These are phyloP conservation scores for Chlorella ohadii DNA, from an alignment of 139 green algal genomes.

Conservation along the genomic window DNA sequence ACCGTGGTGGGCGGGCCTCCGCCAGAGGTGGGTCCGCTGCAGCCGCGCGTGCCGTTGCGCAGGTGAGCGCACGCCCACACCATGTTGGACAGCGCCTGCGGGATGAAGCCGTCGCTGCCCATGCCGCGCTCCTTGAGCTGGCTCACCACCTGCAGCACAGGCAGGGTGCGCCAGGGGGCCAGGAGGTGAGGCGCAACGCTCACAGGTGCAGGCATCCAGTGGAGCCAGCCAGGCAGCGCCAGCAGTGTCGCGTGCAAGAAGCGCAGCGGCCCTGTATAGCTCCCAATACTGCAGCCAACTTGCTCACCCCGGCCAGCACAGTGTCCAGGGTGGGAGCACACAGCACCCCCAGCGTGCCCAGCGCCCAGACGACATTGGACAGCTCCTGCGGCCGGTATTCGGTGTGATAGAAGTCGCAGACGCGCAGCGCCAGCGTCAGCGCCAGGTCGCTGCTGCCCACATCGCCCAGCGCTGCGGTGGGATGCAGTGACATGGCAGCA, in stretches of 20 bases:
- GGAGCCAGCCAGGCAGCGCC: no score
- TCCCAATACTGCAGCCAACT: no score
- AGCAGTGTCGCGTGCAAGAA: no score
- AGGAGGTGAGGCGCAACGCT: no score
- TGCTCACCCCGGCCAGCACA: conserved; percentile 26
- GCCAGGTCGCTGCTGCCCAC: not conserved
- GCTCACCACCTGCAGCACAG: no score
- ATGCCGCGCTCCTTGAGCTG: not conserved
- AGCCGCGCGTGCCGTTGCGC: conserved; percentile 32
- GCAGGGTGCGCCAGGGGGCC: no score
- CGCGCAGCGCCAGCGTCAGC: not conserved
- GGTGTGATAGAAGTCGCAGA: not conserved
- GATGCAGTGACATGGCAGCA: not conserved
- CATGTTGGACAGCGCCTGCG: conserved; percentile 60
- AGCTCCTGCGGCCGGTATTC: conserved; percentile 43
- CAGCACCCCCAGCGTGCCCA: conserved; percentile 38
- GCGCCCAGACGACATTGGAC: conserved; percentile 43
- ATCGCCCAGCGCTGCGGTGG: conserved; percentile 23
- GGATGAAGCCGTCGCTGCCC: conserved; percentile 34
- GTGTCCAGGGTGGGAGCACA: conserved; percentile 13
- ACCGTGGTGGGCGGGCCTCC: not conserved
- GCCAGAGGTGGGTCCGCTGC: not conserved
- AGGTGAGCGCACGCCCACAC: conserved; percentile 55
- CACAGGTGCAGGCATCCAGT: no score
- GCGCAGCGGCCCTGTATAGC: no score